A percentile compares a stretch with the other conserved stretches of the same genome.
Evolutionary conservation across 2,329 filamentous ascomycete genomes (phyloP).

Genomic region (Exophiala lecanii-corni): DNA sequence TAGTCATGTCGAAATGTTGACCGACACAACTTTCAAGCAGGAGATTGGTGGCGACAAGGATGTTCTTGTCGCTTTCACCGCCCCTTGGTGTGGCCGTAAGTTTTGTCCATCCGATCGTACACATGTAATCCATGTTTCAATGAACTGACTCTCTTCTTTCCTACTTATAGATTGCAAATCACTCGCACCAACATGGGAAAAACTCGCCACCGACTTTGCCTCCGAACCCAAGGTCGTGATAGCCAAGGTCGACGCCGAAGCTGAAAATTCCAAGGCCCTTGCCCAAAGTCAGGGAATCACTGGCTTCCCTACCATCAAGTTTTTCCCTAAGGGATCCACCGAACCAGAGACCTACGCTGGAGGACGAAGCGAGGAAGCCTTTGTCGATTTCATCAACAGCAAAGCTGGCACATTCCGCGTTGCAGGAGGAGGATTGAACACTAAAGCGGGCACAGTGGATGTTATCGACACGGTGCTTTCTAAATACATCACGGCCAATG

Average conservation of each 20-base stretch:
- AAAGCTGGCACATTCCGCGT: conserved; percentile 83
- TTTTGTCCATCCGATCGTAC: too few species aligned
- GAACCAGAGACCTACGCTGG: conserved; percentile 67
- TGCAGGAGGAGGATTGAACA: conserved; percentile 73
- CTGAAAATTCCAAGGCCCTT: conserved; percentile 74
- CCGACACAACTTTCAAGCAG: conserved; percentile 71
- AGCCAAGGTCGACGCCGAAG: conserved; percentile 93
- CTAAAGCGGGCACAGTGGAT: conserved; percentile 75
- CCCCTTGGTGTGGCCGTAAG: conserved; percentile 97
- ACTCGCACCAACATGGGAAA: conserved; percentile 87
- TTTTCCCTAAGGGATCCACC: conserved; percentile 81
- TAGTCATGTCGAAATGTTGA: conserved; percentile 74
- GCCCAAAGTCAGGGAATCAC: conserved; percentile 71
- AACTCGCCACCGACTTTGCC: conserved; percentile 73
- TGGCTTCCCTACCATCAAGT: conserved; percentile 96
- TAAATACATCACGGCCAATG: conserved; percentile 62
- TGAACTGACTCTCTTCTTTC: neutral
- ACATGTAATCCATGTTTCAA: too few species aligned
- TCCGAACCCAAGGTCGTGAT: conserved; percentile 75
- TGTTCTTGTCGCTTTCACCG: conserved; percentile 93
- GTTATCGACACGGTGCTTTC: conserved; percentile 70
- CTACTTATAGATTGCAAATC: conserved; percentile 78
- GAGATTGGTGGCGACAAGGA: conserved; percentile 79
- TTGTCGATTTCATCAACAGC: conserved; percentile 79
- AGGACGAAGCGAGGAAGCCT: conserved; percentile 68